Percentiles rank a stretch among this genome's conserved stretches.
phyloP scores from a whole-genome alignment of 331 rosid species.

The Quercus phellos region DNA sequence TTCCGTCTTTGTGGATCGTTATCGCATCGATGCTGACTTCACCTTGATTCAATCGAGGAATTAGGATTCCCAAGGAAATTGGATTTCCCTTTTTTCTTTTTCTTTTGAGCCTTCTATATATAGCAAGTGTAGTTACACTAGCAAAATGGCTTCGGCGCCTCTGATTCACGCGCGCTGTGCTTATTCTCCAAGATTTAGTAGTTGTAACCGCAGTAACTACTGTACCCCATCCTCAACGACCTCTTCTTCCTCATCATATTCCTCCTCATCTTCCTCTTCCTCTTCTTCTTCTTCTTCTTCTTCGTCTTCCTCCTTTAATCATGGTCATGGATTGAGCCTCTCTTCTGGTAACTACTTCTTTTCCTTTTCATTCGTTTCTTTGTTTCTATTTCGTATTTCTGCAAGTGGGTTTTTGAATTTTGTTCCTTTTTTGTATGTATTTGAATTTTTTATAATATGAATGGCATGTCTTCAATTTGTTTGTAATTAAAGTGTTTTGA shows the following conservation, averaged over 20 bases:
- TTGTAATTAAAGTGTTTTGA: not conserved
- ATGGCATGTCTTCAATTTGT: not conserved
- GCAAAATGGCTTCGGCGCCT: conserved; percentile 41
- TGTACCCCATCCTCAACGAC: conserved; percentile 13
- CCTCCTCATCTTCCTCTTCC: conserved; percentile 15
- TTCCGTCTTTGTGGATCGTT: not conserved
- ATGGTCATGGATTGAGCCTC: conserved; percentile 26
- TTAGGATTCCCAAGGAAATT: not conserved
- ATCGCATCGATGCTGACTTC: conserved; percentile 27
- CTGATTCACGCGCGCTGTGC: conserved; percentile 36
- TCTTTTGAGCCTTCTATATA: not conserved
- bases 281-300: conserved; percentile 19
- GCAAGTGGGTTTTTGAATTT: not conserved
- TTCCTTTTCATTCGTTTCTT: not conserved
- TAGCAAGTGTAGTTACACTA: not conserved
- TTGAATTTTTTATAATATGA: not conserved
- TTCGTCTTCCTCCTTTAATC: conserved; percentile 26
- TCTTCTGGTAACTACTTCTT: conserved; percentile 17
- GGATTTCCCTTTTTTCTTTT: not conserved
- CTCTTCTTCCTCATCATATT: conserved; percentile 15
- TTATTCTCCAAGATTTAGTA: conserved; percentile 27
- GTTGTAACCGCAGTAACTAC: conserved; percentile 11
- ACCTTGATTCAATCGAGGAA: conserved; percentile 27
- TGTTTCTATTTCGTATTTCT: not conserved
- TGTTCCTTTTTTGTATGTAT: not conserved